Conservation (phyloP, 352 stramenopile genomes). For the Globisporangium lucens region DNA sequence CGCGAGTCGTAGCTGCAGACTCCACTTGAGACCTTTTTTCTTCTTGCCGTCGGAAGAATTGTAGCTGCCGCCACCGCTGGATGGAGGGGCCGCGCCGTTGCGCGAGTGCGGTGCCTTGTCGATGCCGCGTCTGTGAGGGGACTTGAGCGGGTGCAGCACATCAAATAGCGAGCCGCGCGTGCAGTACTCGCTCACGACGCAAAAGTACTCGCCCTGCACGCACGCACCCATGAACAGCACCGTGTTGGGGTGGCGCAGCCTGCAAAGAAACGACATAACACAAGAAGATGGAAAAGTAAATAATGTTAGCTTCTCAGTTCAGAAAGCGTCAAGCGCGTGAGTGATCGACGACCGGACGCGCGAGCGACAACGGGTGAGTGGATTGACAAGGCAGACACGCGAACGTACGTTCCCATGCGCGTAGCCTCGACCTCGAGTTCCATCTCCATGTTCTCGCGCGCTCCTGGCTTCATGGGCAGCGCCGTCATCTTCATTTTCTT, state of each 20-base stretch:
- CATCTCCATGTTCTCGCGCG: slow-evolving; percentile 75
- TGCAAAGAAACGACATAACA: slow-evolving; percentile 13
- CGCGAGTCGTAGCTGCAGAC: slow-evolving; percentile 73
- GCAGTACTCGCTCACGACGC: slow-evolving; percentile 96
- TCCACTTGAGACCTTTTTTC: slow-evolving; percentile 79
- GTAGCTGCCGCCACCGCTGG: slow-evolving; percentile 15
- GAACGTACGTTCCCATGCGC: slow-evolving; percentile 61
- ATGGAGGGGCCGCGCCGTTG: slow-evolving; percentile 9
- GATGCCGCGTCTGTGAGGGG: slow-evolving; percentile 17
- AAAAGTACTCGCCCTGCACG: slow-evolving; percentile 93
- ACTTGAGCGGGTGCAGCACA: slow-evolving; percentile 77
- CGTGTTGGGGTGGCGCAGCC: slow-evolving; percentile 97
- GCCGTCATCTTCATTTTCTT: slow-evolving; percentile 87
- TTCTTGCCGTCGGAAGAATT: slow-evolving; percentile 30
- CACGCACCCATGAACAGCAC: slow-evolving; percentile 98
- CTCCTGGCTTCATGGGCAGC: slow-evolving; percentile 46
- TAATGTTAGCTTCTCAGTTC: slow-evolving; percentile 4
- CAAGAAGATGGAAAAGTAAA: neutral
- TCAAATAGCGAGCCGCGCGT: slow-evolving; percentile 94
- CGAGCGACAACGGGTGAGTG: neutral
- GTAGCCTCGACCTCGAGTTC: slow-evolving; percentile 79
- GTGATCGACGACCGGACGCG: neutral
- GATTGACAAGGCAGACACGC: neutral
- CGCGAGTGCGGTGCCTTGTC: slow-evolving; percentile 18
- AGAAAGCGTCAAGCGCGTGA: slow-evolving; percentile 8